These are phyloP conservation scores for Beauveria sp. DNA, from an alignment of 2,329 filamentous ascomycete genomes.

Conservation along the genomic window DNA sequence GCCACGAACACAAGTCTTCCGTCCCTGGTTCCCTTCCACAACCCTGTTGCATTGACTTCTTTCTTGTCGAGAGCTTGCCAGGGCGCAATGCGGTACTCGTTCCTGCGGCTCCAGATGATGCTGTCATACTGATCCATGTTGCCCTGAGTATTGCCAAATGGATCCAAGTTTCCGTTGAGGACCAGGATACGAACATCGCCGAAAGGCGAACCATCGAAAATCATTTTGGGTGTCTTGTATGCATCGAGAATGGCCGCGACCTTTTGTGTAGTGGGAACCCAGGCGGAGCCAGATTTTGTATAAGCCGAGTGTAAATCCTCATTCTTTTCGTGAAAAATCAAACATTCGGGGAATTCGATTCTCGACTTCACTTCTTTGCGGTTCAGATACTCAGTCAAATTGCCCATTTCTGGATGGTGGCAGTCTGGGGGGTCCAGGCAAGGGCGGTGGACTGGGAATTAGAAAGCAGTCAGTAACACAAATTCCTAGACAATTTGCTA, in stretches of 20 bases:
- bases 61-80: constrained; percentile 13
- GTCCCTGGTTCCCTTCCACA: constrained; percentile 15
- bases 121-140: constrained; percentile 29
- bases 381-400: constrained; percentile 20
- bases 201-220: constrained; percentile 4
- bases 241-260: constrained; percentile 15
- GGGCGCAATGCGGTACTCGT: constrained; percentile 29
- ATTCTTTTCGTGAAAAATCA: constrained; percentile 81
- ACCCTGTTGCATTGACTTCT: constrained; percentile 7
- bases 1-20: constrained; percentile 17
- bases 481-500: no score
- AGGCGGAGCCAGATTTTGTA: background rate
- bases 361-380: constrained; percentile 13
- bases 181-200: constrained; percentile 16
- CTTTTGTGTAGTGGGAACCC: constrained; percentile 9
- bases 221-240: constrained; percentile 3
- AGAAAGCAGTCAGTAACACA: background rate
- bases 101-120: constrained; percentile 36
- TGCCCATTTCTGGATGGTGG: constrained; percentile 13
- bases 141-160: constrained; percentile 17
- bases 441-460: constrained; percentile 6
- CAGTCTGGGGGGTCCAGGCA: constrained; percentile 12
- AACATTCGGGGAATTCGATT: constrained; percentile 49
- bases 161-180: constrained; percentile 19
- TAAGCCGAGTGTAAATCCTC: constrained; percentile 72